phyloP scores from a whole-genome alignment of 2,329 filamentous ascomycete species.

The Pseudogymnoascus verrucosus region DNA sequence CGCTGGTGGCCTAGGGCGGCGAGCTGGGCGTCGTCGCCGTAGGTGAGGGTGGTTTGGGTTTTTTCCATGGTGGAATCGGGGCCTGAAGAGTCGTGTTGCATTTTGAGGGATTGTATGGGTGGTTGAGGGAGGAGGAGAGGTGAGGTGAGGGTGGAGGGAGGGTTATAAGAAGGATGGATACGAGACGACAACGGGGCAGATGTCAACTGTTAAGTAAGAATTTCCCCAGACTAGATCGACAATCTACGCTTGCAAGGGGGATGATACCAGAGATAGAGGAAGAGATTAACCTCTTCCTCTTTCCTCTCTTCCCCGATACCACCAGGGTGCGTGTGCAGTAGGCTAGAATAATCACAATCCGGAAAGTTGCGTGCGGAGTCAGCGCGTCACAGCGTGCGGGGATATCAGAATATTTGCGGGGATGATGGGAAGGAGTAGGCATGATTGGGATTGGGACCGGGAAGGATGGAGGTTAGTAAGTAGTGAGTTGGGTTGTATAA shows the following conservation, averaged over 20 bases:
- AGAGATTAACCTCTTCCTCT: not conserved
- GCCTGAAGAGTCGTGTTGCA: not conserved
- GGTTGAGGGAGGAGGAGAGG: not conserved
- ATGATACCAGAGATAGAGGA: not conserved
- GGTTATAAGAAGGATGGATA: not conserved
- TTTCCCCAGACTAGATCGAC: not conserved
- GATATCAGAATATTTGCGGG: slow-evolving; percentile 1
- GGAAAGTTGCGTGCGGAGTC: not conserved
- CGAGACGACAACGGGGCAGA: not conserved
- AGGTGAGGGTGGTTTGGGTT: not conserved
- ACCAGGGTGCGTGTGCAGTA: not conserved
- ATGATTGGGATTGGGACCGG: not conserved
- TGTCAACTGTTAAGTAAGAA: not conserved
- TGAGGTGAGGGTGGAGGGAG: not conserved
- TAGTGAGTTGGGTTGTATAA: not conserved
- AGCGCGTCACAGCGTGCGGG: not conserved
- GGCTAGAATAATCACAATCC: not conserved
- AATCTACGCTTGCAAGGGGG: not conserved
- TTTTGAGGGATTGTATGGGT: not conserved
- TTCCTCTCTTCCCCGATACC: not conserved
- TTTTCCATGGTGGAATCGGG: not conserved
- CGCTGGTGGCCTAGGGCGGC: slow-evolving; percentile 40
- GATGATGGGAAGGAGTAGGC: not conserved
- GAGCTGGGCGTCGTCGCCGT: slow-evolving; percentile 40
- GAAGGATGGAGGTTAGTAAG: not conserved